These are phyloP conservation scores for Panellus pusillus DNA, from an alignment of 768 basidiomycete species.

Conservation along the genomic window DNA sequence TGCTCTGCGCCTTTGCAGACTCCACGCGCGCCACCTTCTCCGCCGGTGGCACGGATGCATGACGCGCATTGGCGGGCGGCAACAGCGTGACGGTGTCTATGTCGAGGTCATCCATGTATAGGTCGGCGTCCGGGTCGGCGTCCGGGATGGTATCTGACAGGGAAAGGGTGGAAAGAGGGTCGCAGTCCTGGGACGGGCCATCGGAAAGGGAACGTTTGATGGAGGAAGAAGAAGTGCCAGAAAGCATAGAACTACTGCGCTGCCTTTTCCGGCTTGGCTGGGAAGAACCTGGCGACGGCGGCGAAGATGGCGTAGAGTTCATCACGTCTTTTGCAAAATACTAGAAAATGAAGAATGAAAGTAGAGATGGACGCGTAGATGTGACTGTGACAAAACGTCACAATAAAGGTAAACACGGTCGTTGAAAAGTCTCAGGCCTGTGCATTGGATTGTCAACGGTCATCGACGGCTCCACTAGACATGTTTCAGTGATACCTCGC, in stretches of 20 bases:
- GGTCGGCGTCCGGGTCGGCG: conserved; percentile 73
- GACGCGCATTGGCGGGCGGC: conserved; percentile 24
- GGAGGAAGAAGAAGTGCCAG: conserved; percentile 68
- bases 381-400: conserved; percentile 21
- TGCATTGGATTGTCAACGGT: no score
- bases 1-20: conserved; percentile 42
- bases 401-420: no score
- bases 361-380: conserved; percentile 19
- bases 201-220: conserved; percentile 81
- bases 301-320: conserved; percentile 40
- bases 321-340: conserved; percentile 24
- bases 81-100: conserved; percentile 35
- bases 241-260: conserved; percentile 75
- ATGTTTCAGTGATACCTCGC: no score
- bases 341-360: conserved; percentile 15
- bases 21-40: conserved; percentile 57
- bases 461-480: no score
- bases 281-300: conserved; percentile 36
- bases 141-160: conserved; percentile 48
- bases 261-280: conserved; percentile 64
- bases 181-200: conserved; percentile 49
- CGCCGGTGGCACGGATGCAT: conserved; percentile 32
- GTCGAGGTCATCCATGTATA: conserved; percentile 64
- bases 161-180: conserved; percentile 44
- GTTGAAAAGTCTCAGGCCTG: no score